Base-by-base conservation (phyloP, 495 filamentous ascomycete species). In the Annulohypoxylon moriforme region DNA sequence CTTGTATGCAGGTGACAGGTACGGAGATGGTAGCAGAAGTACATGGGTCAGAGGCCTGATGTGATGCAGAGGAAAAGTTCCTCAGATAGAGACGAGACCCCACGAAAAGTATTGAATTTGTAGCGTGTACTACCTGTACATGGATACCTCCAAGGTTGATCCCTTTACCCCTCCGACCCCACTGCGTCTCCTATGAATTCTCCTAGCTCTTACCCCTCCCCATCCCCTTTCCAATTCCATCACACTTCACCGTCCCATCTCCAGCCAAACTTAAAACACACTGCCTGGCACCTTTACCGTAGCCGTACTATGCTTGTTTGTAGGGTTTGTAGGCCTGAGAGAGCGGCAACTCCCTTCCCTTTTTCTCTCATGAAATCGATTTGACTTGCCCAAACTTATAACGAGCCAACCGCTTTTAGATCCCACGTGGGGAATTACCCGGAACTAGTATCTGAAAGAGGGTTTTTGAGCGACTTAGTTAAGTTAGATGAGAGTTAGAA, bases 401-500 rank as follows among this genome's bases (percentile, higher is more conserved):
- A 47, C 29, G 4, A 57, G 6, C n/a, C 24, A 38, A 40, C 71
- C 60, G 70, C 44, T 68, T 74, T 70, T 73, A 73, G 73, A 76
- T 69, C 71, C 71, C 74, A 74, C 71, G 71, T 74, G 74, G 74
- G 44, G 31, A 67, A 62, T 49, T 58, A 49, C 36, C 47, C 61
- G 57, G 53, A 36, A 33, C 56, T 66, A 66, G 20, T 22, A 38
- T 13, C n/a, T 52, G 44, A 69, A 61, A 16, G 16, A 61, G n/a
- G 29, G 44, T 33, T 38, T 57, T 52, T 64, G n/a, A 29, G 31
- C 31, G 6, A n/a, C 42, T 60, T 27, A 58, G 22, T 25, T 42
- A 47, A 16, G 44, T 34, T 64, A 64, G 56, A 57, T 38, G 34
- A 18, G 31, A 36, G 27, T 38, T 71, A 40, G 52, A 62, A 56